Percentiles rank a stretch among this genome's conserved stretches.
These are phyloP conservation scores for Pseudocercospora fuligena DNA, from an alignment of 2,329 filamentous ascomycete species.

Conservation along the genomic window DNA sequence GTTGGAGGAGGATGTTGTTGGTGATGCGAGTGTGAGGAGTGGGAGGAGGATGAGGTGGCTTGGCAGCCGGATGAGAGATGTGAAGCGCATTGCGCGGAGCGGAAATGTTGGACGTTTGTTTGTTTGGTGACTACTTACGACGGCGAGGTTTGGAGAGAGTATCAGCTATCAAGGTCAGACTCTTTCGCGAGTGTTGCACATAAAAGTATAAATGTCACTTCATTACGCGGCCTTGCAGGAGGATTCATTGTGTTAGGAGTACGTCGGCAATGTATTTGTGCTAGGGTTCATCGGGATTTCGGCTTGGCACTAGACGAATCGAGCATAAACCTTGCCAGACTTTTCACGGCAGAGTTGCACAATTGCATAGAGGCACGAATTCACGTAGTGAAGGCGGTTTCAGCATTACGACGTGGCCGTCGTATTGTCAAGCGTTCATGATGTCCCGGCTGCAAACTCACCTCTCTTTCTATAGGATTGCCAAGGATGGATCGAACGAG, in stretches of 20 bases:
- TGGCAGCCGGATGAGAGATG: not conserved
- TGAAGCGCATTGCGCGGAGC: not conserved
- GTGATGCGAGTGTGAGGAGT: not conserved
- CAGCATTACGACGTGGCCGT: not conserved
- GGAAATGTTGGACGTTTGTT: not conserved
- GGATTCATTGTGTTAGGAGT: not conserved
- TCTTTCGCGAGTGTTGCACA: not conserved
- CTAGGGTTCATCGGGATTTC: not conserved
- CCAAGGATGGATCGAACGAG: not conserved
- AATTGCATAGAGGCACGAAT: not conserved
- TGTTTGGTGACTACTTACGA: not conserved
- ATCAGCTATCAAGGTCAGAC: not conserved
- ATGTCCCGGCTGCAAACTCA: not conserved
- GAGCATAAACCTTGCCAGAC: not conserved
- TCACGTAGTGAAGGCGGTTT: not conserved
- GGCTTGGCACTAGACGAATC: not conserved
- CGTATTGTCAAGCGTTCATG: not conserved
- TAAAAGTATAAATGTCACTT: not conserved
- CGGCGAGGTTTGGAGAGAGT: not conserved
- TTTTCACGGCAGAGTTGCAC: not conserved
- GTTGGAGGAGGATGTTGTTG: not conserved
- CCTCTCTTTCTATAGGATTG: not conserved
- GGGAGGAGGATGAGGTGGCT: not conserved
- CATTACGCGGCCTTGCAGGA: constrained; percentile 6
- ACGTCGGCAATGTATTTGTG: not conserved